A percentile compares a stretch with the other conserved stretches of the same genome.
Evolutionary conservation across 108 stramenopile genomes (phyloP).

Genomic region (Stephanodiscus minutulus): DNA sequence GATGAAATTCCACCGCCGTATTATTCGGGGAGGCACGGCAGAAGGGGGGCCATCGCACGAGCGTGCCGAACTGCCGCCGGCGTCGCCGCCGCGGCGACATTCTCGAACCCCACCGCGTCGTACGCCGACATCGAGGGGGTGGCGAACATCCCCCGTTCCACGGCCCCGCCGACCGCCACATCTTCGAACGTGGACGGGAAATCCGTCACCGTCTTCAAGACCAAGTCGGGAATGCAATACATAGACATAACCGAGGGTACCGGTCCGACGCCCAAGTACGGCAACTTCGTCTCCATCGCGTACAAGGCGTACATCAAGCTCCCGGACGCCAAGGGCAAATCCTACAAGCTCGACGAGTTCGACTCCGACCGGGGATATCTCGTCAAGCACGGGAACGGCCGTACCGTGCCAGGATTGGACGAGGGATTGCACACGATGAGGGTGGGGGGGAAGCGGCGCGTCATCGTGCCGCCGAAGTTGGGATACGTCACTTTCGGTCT

Average conservation of each 20-base stretch:
- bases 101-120: constrained; percentile 19
- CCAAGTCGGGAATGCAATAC: constrained; percentile 82
- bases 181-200: constrained; percentile 19
- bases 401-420: constrained; percentile 76
- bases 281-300: constrained; percentile 71
- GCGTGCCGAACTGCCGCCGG: constrained; percentile 18
- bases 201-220: constrained; percentile 65
- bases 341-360: constrained; percentile 54
- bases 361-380: constrained; percentile 64
- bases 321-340: constrained; percentile 57
- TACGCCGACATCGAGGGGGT: constrained; percentile 57
- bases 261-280: constrained; percentile 61
- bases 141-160: constrained; percentile 33
- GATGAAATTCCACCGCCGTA: neutral
- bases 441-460: constrained; percentile 69
- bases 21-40: neutral
- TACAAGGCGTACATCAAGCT: constrained; percentile 85
- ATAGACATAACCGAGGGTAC: constrained; percentile 63
- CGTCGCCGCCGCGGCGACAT: constrained; percentile 4
- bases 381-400: constrained; percentile 88
- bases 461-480: constrained; percentile 85
- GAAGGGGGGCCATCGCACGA: constrained; percentile 30
- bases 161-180: constrained; percentile 24
- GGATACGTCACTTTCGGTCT: constrained; percentile 70
- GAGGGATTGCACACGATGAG: constrained; percentile 87